These are phyloP conservation scores for Curvularia spicifera DNA, from an alignment of 2,329 filamentous ascomycete species.

Conservation along the genomic window DNA sequence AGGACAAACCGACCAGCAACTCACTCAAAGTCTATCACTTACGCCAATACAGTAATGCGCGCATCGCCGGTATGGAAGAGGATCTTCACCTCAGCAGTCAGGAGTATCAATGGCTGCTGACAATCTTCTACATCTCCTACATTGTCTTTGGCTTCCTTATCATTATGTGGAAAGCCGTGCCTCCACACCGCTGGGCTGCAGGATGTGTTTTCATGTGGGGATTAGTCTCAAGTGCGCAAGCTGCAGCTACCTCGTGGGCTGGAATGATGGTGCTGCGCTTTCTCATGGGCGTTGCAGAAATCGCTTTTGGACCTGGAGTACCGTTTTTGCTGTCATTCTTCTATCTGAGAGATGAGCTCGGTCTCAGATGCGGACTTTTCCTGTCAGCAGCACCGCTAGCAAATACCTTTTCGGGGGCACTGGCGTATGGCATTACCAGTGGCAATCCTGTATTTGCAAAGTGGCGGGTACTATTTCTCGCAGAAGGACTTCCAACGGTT, in stretches of 20 bases:
- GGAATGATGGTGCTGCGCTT: conserved; percentile 47
- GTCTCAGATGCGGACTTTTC: conserved; percentile 63
- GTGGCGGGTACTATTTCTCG: conserved; percentile 66
- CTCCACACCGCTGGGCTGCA: conserved; percentile 47
- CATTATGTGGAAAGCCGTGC: conserved; percentile 48
- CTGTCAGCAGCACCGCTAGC: conserved; percentile 68
- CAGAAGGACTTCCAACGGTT: conserved; percentile 54
- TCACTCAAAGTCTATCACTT: background rate
- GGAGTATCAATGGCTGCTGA: conserved; percentile 47
- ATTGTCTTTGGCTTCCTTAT: conserved; percentile 47
- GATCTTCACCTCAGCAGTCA: conserved; percentile 38
- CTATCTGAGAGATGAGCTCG: conserved; percentile 64
- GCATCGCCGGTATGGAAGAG: conserved; percentile 50
- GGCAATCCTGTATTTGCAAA: conserved; percentile 62
- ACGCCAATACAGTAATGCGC: conserved; percentile 43
- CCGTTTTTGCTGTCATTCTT: conserved; percentile 64
- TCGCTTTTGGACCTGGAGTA: conserved; percentile 53
- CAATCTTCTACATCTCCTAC: conserved; percentile 50
- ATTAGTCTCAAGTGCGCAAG: conserved; percentile 42
- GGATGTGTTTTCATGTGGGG: conserved; percentile 47
- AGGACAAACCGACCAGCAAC: background rate
- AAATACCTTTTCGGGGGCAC: conserved; percentile 76
- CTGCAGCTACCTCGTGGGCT: conserved; percentile 38
- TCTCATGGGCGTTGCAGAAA: conserved; percentile 52
- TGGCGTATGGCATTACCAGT: conserved; percentile 63